These are phyloP conservation scores for Coemansia sp. DNA, from an alignment of 192 early-diverging fungal species.

Conservation along the genomic window DNA sequence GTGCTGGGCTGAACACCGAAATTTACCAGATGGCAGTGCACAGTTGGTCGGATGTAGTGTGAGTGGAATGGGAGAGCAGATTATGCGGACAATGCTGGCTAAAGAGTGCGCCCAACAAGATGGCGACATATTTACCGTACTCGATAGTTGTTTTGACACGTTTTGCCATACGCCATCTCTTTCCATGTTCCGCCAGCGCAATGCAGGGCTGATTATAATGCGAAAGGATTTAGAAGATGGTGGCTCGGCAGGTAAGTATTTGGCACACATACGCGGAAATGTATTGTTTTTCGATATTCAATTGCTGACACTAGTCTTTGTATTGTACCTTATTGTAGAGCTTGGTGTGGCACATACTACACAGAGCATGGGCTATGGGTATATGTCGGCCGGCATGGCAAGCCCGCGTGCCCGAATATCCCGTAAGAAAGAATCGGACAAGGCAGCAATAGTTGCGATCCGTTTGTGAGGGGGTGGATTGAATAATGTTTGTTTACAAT, in stretches of 20 bases:
- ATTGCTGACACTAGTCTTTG: no score
- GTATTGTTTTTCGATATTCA: no score
- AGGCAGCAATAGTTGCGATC: conserved; percentile 12
- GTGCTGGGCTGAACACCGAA: conserved; percentile 69
- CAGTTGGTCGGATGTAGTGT: conserved; percentile 59
- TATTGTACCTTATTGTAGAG: conserved; percentile 43
- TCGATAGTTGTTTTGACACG: conserved; percentile 15
- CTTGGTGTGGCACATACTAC: conserved; percentile 74
- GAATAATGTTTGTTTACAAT: background rate
- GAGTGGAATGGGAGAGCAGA: conserved; percentile 80
- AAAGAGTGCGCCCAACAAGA: conserved; percentile 54
- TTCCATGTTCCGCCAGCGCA: conserved; percentile 7
- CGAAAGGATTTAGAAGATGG: conserved; percentile 14
- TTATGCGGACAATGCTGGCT: conserved; percentile 73
- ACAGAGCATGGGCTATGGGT: conserved; percentile 63
- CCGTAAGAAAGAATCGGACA: conserved; percentile 13
- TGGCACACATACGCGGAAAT: background rate
- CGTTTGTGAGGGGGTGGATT: conserved; percentile 6
- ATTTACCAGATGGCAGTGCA: conserved; percentile 13
- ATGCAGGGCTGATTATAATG: conserved; percentile 28
- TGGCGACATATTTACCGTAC: conserved; percentile 17
- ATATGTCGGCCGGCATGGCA: conserved; percentile 30
- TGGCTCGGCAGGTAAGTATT: conserved; percentile 16
- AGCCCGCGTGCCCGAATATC: conserved; percentile 28
- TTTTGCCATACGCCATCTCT: conserved; percentile 14